These are phyloP conservation scores for Pythium aphanidermatum DNA, from an alignment of 352 stramenopile genomes.

Conservation along the genomic window DNA sequence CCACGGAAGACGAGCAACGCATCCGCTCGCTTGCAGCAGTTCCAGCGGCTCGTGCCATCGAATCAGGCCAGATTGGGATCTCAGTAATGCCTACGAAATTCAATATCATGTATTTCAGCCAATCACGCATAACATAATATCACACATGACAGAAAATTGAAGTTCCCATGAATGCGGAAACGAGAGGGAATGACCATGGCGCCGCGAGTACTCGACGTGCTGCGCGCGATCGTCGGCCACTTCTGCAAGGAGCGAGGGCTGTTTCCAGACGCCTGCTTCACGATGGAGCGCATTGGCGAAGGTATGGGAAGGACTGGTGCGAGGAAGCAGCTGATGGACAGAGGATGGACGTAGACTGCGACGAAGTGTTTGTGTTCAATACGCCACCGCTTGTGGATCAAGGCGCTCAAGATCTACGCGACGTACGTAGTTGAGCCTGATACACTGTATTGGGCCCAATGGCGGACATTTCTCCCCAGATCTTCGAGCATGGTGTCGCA, in stretches of 20 bases:
- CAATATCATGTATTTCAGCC: constrained; percentile 1
- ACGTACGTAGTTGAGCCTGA: constrained; percentile 1
- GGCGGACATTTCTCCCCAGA: too few relatives aligned
- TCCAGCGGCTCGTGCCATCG: constrained; percentile 49
- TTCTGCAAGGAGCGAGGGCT: constrained; percentile 19
- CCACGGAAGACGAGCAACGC: constrained; percentile 20
- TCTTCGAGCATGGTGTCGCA: constrained; percentile 21
- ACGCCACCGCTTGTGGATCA: constrained; percentile 3
- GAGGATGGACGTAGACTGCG: background rate
- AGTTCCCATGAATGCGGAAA: constrained; percentile 10
- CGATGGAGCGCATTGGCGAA: background rate
- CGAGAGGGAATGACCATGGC: background rate
- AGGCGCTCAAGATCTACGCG: constrained; percentile 7
- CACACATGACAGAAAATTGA: constrained; percentile 16
- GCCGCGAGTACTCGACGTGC: constrained; percentile 8
- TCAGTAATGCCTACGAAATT: constrained; percentile 8
- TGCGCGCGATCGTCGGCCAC: constrained; percentile 15
- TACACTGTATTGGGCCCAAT: too few relatives aligned
- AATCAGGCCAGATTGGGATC: constrained; percentile 24
- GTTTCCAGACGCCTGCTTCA: constrained; percentile 17
- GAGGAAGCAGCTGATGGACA: background rate
- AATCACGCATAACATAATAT: constrained; percentile 2
- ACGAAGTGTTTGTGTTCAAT: constrained; percentile 15
- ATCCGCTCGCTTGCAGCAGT: constrained; percentile 32
- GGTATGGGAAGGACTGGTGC: background rate